Base-by-base conservation (phyloP, 768 basidiomycete genomes). In the Asterophora parasitica region DNA sequence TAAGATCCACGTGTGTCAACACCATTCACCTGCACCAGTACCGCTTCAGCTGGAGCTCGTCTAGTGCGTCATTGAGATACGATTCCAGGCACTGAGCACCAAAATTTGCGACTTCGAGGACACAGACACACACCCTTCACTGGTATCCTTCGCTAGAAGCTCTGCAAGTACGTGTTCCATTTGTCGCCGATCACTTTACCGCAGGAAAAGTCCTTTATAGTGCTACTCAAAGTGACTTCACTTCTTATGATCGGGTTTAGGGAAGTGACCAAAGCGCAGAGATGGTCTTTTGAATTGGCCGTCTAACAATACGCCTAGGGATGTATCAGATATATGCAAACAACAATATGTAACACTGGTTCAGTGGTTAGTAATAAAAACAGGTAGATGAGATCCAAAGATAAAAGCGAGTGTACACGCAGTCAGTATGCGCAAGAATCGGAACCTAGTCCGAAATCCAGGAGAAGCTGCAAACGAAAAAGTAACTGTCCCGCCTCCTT, bases 21-120 rank as follows among this genome's bases (percentile, higher is more conserved):
- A 98, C 90, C 95, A 97, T 98, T 40, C 95, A 80, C 38, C 94
- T 78, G 68, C 95, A 97, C 68, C 95, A 98, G 61, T 98, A 98
- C 46, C 95, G 73, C 66, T 91, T 94, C 37, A 98, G 69, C 55
- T 93, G 88, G 1, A 95, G 72, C 57, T 88, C 83, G 52, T 94
- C 92, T 36, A 96, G 76, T 4, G 92, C 92, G 46, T 95, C 92
- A 57, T 92, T 95, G 54, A 36, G 27, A 37, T 23, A 43, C n/a
- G n/a, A n/a, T n/a, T n/a, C n/a, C 19, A 16, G 16, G 36, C 12
- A 19, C 12, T 53, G 20, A 48, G 43, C 17, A 40, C 9, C 26
- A 7, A 12, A 2, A 20, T 11, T n/a, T n/a, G n/a, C 20, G 8
- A 23, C 4, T 26, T 26, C 23, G 3, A 27, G 19, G 37, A n/a